Base-by-base conservation (phyloP, 805 yeast genomes). In the Wickerhamomyces sydowiorum region DNA sequence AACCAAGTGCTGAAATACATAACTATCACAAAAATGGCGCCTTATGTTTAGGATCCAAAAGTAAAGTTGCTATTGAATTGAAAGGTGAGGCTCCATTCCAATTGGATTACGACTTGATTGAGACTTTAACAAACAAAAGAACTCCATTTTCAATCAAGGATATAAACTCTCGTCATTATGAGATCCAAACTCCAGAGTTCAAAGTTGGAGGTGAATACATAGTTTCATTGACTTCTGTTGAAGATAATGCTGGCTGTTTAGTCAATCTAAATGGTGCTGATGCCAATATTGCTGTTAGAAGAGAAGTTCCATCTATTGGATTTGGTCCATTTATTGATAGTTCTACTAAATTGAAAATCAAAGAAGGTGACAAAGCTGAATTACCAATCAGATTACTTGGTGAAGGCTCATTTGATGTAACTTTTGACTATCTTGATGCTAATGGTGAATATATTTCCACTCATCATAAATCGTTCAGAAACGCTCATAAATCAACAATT, bases 1-100 rank as follows among this genome's bases (percentile, higher is more conserved):
- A 80, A 48, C 87, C 95, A 27, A 70, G 66, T 41, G 82, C 80
- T 0, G 62, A 57, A 21, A 46, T 53, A 21, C 39, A 49, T 14
- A 40, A 47, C 14, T 40, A 45, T 27, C 46, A 47, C 17, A 17
- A 46, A 2, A 40, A 33, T 19, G 46, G 45, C 4, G 46, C 54
- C 0, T 57, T 76, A 45, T 78, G 84, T 52, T 58, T 76, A 5
- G 77, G 76, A 7, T 72, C 72, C 18, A 54, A 54, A 4, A 67
- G 70, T 40, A 51, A 55, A 2, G 62, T 85, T 5, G 80, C 82
- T 0, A 70, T 91, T 4, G 57, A 60, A 9, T 72, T 93, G 19
- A 78, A 75, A 38, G 99, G 99, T 13, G 80, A 80, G 49, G 76
- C 84, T 0, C 98, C 98, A 4, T 87, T 83, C 51, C 66, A 74